These are phyloP conservation scores for Hyaloscypha variabilis DNA, from an alignment of 495 filamentous ascomycete species.

Conservation along the genomic window DNA sequence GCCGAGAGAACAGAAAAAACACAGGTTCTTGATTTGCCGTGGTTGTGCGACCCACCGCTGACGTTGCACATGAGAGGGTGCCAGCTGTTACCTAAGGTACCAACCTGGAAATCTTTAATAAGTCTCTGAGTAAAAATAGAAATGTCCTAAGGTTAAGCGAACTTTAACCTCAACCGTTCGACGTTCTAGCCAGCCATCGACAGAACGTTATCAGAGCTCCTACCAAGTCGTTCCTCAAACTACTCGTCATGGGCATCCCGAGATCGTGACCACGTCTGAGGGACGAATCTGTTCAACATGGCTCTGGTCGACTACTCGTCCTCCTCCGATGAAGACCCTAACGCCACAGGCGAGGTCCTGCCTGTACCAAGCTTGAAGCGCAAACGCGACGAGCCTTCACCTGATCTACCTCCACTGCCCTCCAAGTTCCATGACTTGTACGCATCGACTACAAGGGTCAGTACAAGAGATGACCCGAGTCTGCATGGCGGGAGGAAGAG, in stretches of 20 bases:
- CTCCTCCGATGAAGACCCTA: constrained; percentile 52
- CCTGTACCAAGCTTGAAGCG: constrained; percentile 12
- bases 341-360: constrained; percentile 22
- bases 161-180: background rate
- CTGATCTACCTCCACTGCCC: constrained; percentile 77
- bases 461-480: constrained; percentile 76
- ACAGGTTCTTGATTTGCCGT: background rate
- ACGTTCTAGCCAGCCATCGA: background rate
- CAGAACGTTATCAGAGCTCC: background rate
- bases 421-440: constrained; percentile 86
- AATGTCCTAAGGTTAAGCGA: background rate
- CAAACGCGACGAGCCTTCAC: constrained; percentile 33
- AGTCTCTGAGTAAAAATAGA: no score
- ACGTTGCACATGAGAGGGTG: constrained; percentile 23
- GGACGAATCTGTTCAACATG: constrained; percentile 39
- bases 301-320: constrained; percentile 75
- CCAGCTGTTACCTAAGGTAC: no score
- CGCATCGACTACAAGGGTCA: constrained; percentile 73
- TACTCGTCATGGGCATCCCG: background rate
- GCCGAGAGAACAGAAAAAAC: no score
- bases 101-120: no score
- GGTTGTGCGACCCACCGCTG: constrained; percentile 9
- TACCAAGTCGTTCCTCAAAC: background rate
- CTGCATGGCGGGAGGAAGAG: constrained; percentile 85
- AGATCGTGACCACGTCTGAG: background rate